phyloP scores from a whole-genome alignment of 139 green algal species.

The Mesotaenium endlicherianum region DNA sequence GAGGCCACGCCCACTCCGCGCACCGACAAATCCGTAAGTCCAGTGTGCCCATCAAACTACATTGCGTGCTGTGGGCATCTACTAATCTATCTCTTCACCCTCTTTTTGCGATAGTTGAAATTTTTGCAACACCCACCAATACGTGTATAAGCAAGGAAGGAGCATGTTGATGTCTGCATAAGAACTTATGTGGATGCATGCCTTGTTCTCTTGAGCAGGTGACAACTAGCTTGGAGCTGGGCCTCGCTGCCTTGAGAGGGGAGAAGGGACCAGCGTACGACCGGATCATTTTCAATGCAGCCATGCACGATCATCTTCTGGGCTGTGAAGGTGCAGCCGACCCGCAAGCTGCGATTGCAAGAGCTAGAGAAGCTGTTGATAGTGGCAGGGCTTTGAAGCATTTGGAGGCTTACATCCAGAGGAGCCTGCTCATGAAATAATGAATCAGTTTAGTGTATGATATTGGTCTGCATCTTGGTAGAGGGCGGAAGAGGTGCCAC shows the following conservation, averaged over 20 bases:
- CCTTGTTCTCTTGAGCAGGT: too few relatives aligned
- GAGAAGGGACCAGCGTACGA: conserved; percentile 25
- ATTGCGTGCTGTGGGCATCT: too few relatives aligned
- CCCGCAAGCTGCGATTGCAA: conserved; percentile 5
- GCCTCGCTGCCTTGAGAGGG: conserved; percentile 24
- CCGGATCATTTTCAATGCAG: conserved; percentile 43
- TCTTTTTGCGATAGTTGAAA: too few relatives aligned
- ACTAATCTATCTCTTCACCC: too few relatives aligned
- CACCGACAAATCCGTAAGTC: conserved; percentile 23
- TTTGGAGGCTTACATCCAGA: conserved; percentile 10
- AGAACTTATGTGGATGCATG: too few relatives aligned
- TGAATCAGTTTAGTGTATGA: neutral
- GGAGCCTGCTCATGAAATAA: neutral
- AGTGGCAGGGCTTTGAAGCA: conserved; percentile 10
- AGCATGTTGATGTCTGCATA: too few relatives aligned
- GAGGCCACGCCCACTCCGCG: conserved; percentile 10
- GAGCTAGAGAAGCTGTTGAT: conserved; percentile 33
- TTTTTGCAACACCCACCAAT: too few relatives aligned
- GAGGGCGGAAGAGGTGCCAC: too few relatives aligned
- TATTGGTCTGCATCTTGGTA: too few relatives aligned
- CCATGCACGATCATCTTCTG: conserved; percentile 32
- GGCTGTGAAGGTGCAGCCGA: conserved; percentile 9
- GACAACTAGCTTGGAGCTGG: conserved; percentile 14
- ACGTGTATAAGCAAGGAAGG: too few relatives aligned
- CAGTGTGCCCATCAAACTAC: too few relatives aligned